Conservation (phyloP, 2,329 filamentous ascomycete genomes). For the Venturia aucupariae region DNA sequence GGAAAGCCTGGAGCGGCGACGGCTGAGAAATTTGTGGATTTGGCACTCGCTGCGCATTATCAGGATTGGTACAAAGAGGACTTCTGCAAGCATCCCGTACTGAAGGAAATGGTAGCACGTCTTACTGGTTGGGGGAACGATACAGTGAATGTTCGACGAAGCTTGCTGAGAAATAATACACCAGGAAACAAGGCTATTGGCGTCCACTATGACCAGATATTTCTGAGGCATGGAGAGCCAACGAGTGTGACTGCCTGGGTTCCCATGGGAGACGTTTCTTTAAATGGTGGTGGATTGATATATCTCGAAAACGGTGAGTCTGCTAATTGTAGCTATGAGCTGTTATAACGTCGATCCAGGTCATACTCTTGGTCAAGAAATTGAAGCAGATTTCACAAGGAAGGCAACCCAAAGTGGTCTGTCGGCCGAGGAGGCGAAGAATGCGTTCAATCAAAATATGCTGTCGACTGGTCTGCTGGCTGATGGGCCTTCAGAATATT, state of each 20-base stretch:
- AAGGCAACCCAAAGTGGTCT: constrained; percentile 36
- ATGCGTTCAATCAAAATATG: constrained; percentile 42
- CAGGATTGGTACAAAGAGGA: constrained; percentile 33
- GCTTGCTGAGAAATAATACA: constrained; percentile 47
- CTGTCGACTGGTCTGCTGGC: constrained; percentile 42
- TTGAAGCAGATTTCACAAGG: background rate
- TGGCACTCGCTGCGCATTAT: constrained; percentile 45
- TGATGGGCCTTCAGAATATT: constrained; percentile 36
- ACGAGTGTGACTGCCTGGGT: constrained; percentile 48
- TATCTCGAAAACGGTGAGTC: constrained; percentile 46
- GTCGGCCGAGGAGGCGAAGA: constrained; percentile 36
- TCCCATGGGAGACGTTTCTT: constrained; percentile 43
- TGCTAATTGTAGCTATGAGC: constrained; percentile 18
- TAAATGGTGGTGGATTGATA: constrained; percentile 50
- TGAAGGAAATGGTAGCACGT: constrained; percentile 41
- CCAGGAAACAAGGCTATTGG: constrained; percentile 49
- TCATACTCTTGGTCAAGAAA: background rate
- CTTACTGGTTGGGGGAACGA: constrained; percentile 47
- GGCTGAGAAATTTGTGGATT: constrained; percentile 35
- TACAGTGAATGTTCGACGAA: constrained; percentile 39
- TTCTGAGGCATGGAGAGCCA: constrained; percentile 45
- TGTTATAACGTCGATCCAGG: background rate
- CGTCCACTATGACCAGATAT: constrained; percentile 53
- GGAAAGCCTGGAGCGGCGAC: constrained; percentile 37
- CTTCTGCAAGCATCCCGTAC: constrained; percentile 44